phyloP scores from a whole-genome alignment of 2,329 filamentous ascomycete species.

The Gliomastix tumulicola region DNA sequence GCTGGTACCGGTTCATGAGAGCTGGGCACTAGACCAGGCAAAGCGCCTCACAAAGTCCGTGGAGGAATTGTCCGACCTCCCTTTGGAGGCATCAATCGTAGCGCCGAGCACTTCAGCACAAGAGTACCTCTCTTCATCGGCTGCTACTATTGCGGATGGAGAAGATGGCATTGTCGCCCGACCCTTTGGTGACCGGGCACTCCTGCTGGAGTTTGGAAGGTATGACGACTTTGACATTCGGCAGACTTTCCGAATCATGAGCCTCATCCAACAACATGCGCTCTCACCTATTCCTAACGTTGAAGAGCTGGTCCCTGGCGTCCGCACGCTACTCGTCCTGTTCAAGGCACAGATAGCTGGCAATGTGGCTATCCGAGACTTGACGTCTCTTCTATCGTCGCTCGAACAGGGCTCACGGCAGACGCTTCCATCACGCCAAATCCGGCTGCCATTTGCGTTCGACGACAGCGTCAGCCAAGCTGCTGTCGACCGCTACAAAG shows the following conservation, averaged over 20 bases:
- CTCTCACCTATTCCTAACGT: conserved; percentile 16
- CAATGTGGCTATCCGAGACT: conserved; percentile 10
- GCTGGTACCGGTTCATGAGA: conserved; percentile 18
- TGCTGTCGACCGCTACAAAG: conserved; percentile 53
- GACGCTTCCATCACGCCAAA: conserved; percentile 17
- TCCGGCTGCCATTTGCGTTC: conserved; percentile 29
- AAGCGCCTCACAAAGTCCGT: conserved; percentile 12
- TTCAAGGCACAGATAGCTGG: conserved; percentile 13
- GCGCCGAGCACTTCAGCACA: no score
- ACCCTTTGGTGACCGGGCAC: conserved; percentile 23
- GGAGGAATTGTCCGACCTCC: background rate
- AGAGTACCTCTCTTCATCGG: no score
- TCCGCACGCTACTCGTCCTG: conserved; percentile 22
- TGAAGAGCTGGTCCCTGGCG: conserved; percentile 22
- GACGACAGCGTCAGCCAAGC: conserved; percentile 31
- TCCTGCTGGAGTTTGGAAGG: conserved; percentile 24
- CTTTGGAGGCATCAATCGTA: no score
- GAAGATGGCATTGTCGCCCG: conserved; percentile 10
- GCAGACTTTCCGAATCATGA: conserved; percentile 22
- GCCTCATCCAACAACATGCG: conserved; percentile 21
- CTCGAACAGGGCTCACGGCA: no score
- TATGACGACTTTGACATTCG: conserved; percentile 19
- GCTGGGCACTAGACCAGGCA: conserved; percentile 15
- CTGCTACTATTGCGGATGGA: background rate
- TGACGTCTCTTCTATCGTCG: no score